These are phyloP conservation scores for Madurella mycetomatis DNA, from an alignment of 2,329 filamentous ascomycete species.

Conservation along the genomic window DNA sequence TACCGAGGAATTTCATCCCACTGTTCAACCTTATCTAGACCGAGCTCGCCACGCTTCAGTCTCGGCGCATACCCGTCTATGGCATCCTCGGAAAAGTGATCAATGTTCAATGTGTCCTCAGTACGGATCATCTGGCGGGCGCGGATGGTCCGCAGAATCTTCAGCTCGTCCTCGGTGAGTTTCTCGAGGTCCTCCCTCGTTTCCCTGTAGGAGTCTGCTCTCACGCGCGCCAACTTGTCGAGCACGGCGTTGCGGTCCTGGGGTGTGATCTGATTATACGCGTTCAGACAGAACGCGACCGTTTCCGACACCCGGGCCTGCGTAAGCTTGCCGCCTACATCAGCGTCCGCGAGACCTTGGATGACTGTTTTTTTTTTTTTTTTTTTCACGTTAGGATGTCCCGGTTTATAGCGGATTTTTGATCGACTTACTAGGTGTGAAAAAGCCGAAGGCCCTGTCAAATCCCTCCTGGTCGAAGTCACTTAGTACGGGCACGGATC, in stretches of 20 bases:
- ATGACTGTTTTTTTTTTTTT: constrained; percentile 32
- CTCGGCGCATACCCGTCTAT: constrained; percentile 28
- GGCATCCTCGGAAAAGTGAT: constrained; percentile 30
- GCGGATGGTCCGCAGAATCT: constrained; percentile 28
- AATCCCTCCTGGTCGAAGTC: constrained; percentile 41
- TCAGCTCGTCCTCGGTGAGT: constrained; percentile 28
- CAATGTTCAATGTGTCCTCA: constrained; percentile 32
- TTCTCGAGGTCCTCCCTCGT: constrained; percentile 16
- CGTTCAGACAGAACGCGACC: constrained; percentile 32
- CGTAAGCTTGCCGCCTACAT: constrained; percentile 27
- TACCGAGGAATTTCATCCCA: background rate
- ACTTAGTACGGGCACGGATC: constrained; percentile 37
- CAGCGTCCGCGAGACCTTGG: constrained; percentile 26
- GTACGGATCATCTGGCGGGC: constrained; percentile 30
- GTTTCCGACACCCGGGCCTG: constrained; percentile 27
- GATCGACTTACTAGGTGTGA: constrained; percentile 28
- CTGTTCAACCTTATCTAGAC: constrained; percentile 20
- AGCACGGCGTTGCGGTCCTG: background rate
- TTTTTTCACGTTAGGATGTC: too few species aligned
- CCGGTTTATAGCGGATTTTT: background rate
- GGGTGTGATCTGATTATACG: constrained; percentile 24
- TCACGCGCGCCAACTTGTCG: constrained; percentile 12
- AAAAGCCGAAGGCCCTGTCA: constrained; percentile 39
- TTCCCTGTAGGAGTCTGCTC: background rate
- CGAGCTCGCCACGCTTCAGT: constrained; percentile 25